Percentiles rank a stretch among this genome's conserved stretches.
Conservation (phyloP, 2,329 filamentous ascomycete genomes). For the Penicillium sp. region DNA sequence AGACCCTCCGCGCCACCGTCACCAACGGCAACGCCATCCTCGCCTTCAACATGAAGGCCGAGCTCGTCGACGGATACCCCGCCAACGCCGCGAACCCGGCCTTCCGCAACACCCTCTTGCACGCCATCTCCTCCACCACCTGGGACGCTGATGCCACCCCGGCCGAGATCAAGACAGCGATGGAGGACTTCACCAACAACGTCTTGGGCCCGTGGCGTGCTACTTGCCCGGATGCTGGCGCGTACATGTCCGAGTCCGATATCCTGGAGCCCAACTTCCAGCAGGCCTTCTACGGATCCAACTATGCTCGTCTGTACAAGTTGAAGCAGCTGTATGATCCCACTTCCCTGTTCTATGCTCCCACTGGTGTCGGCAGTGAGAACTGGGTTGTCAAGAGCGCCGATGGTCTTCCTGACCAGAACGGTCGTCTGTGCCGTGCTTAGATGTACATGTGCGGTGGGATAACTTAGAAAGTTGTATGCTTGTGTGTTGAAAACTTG, state of each 20-base stretch:
- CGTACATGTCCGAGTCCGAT: constrained; percentile 55
- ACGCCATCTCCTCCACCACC: constrained; percentile 31
- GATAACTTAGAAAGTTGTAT: too few species aligned
- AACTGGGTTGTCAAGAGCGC: constrained; percentile 49
- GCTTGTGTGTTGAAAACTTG: neutral
- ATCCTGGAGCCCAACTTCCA: constrained; percentile 43
- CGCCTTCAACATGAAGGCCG: constrained; percentile 40
- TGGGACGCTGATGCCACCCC: constrained; percentile 36
- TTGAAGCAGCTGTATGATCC: constrained; percentile 61
- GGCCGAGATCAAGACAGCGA: constrained; percentile 39
- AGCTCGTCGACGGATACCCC: constrained; percentile 23
- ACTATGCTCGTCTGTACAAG: constrained; percentile 32
- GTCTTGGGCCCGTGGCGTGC: constrained; percentile 31
- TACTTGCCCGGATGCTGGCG: constrained; percentile 31
- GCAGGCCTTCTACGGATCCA: constrained; percentile 35
- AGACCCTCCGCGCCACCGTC: constrained; percentile 28
- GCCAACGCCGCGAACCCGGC: constrained; percentile 32
- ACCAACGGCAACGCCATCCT: constrained; percentile 34
- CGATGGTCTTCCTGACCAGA: constrained; percentile 34
- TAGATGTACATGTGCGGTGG: neutral
- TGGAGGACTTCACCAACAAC: constrained; percentile 28
- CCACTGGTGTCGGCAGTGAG: constrained; percentile 58
- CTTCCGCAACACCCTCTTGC: constrained; percentile 31
- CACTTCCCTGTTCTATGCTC: constrained; percentile 53
- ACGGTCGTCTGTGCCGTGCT: constrained; percentile 49